Evolutionary conservation across 352 stramenopile genomes (phyloP), one percentile per base, ranked within the genome.

Genomic region (Pythium periplocum): DNA sequence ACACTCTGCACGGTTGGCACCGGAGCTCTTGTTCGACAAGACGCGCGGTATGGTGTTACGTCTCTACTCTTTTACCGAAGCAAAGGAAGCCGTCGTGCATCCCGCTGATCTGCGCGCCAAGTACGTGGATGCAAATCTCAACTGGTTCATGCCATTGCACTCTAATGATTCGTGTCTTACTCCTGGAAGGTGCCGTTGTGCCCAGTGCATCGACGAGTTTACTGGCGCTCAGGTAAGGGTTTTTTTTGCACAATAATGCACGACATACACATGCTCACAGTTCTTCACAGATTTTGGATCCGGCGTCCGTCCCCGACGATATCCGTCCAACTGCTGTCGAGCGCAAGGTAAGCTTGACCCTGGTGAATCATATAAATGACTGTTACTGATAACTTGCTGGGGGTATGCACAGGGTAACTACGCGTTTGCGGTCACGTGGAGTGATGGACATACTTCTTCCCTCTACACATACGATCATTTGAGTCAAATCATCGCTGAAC

Each of bases 361-460:
- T 26, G 17, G 0, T 26, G 17, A 26, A 26, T 26, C 17, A 26
- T 0, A 26, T 26, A 26, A 26, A 26, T 26, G 17, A 26, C 17
- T 26, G 17, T 26, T 26, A 26, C 17, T 26, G 17, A 26, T 26
- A 26, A 26, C 17, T 26, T 26, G 17, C 17, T 26, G 17, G 17
- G 17, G 17, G 17, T 26, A 26, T 26, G 0, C 17, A 33, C 81
- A 97, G 66, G 97, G 97, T 51, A 99, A 99, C 65, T 99, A 99
- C 86, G 96, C 96, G 10, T 90, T 98, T 31, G 91, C 88, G 5
- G 90, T 99, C 32, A 88, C 95, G 50, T 99, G 97, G 97, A 98
- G 86, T 48, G 96, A 99, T 68, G 97, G 96, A 8, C 97, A 99
- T 78, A 87, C 77, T 48, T 98, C 94, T 17, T 93, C 83, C 9